Base-by-base conservation (phyloP, 768 basidiomycete species). In the Tylopilus cervinicoccineus region DNA sequence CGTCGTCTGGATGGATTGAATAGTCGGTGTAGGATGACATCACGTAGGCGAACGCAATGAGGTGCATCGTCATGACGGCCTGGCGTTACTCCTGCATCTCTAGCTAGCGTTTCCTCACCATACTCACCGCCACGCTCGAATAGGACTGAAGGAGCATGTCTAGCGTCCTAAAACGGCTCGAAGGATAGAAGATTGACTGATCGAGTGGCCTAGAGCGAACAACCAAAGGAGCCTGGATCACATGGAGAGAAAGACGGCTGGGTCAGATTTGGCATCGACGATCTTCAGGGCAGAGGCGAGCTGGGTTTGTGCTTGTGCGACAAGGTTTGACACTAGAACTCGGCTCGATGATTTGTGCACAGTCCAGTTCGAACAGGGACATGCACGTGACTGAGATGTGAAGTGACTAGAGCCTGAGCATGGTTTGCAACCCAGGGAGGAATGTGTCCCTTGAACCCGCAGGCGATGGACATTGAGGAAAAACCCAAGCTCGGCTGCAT, bases 401-500 rank as follows among this genome's bases (percentile, higher is more conserved):
- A 84, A 68, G 45, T 76, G 73, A 81, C 71, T 79, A 76, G 1
- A 85, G 70, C 39, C 76, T 77, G 2, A 79, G 72, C 5, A 68
- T 69, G 50, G 69, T 76, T 29, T 77, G 66, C 5, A 83, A 65
- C 5, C 76, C 76, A 10, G 76, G 74, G 5, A 77, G 66, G 28
- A 80, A 8, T 72, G 71, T 14, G 63, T 53, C 10, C 69, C 63
- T 8, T 72, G 57, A 33, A 69, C 59, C 5, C 70, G 68, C 47
- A 86, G 79, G 4, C 80, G 74, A 6, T 65, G 53, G 4, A 67
- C 37, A 52, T 80, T 65, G 47, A 90, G 76, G 64, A 88, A 89
- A 58, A 88, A 81, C 5, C 84, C 84, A 48, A 86, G 74, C 55
- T 81, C 75, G 29, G 70, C 61, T 0, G 77, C 73, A 54, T 86